phyloP scores from a whole-genome alignment of 371 early-diverging fungal species.

The Mortierella sp. region DNA sequence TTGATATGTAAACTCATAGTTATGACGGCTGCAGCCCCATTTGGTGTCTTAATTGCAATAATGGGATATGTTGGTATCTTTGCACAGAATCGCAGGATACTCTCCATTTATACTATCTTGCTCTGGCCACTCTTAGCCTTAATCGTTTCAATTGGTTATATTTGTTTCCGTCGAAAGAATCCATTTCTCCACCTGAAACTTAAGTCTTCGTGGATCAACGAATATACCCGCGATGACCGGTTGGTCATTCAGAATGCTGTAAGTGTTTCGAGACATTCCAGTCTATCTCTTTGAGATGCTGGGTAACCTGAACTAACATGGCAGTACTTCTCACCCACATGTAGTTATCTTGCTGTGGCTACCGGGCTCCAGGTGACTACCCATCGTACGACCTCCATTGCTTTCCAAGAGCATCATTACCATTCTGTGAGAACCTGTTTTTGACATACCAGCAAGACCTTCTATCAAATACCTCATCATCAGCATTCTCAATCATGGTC shows the following conservation, averaged over 20 bases:
- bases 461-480: constrained; percentile 59
- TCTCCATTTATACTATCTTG: constrained; percentile 64
- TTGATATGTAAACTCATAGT: constrained; percentile 44
- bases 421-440: constrained; percentile 65
- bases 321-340: not conserved
- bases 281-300: no score
- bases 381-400: constrained; percentile 69
- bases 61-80: constrained; percentile 69
- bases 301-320: not conserved
- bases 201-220: constrained; percentile 49
- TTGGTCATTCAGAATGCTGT: constrained; percentile 52
- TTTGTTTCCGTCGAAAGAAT: constrained; percentile 58
- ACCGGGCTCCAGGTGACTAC: constrained; percentile 64
- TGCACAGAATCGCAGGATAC: constrained; percentile 62
- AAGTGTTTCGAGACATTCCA: constrained; percentile 10
- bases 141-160: constrained; percentile 68
- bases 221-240: constrained; percentile 45
- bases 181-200: constrained; percentile 32
- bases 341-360: constrained; percentile 72
- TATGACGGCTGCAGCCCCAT: constrained; percentile 60
- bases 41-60: constrained; percentile 63
- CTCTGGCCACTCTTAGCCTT: constrained; percentile 70
- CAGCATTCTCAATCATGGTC: constrained; percentile 64
- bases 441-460: constrained; percentile 61
- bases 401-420: constrained; percentile 68